A percentile compares a stretch with the other conserved stretches of the same genome.
phyloP scores from a whole-genome alignment of 192 early-diverging fungal genomes.

The Martensiomyces pterosporus region DNA sequence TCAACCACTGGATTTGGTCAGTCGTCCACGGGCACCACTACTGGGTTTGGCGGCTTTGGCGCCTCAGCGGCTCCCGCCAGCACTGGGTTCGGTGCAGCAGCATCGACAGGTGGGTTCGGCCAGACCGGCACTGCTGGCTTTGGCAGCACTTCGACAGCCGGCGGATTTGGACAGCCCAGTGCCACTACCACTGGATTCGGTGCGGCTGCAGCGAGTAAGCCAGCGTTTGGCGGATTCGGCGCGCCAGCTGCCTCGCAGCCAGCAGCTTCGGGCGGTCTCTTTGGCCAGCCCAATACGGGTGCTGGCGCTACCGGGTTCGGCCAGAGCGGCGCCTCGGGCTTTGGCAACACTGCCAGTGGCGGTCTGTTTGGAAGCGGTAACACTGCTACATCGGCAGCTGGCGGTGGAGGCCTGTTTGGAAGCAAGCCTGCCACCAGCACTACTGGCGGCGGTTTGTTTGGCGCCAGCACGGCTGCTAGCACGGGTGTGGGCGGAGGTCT shows the following conservation, averaged over 20 bases:
- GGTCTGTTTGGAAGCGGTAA: conserved; percentile 28
- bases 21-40: conserved; percentile 6
- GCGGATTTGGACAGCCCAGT: conserved; percentile 20
- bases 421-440: not conserved
- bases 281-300: conserved; percentile 8
- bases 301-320: conserved; percentile 34
- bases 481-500: conserved; percentile 41
- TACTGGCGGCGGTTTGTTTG: conserved; percentile 35
- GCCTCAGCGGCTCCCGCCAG: conserved; percentile 6
- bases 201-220: not conserved
- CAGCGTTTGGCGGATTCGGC: conserved; percentile 30
- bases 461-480: conserved; percentile 40
- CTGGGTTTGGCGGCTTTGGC: conserved; percentile 28
- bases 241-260: conserved; percentile 40
- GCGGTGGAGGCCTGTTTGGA: conserved; percentile 9
- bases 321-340: too few species aligned
- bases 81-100: conserved; percentile 11
- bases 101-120: conserved; percentile 8
- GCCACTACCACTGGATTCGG: conserved; percentile 3
- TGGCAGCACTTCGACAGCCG: conserved; percentile 9
- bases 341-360: too few species aligned
- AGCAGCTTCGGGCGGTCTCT: conserved; percentile 33
- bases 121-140: conserved; percentile 5
- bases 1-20: conserved; percentile 6
- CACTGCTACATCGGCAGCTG: conserved; percentile 24